A percentile compares a stretch with the other conserved stretches of the same genome.
phyloP scores from a whole-genome alignment of 2,329 filamentous ascomycete genomes.

The Cephalotrichum gorgonifer region DNA sequence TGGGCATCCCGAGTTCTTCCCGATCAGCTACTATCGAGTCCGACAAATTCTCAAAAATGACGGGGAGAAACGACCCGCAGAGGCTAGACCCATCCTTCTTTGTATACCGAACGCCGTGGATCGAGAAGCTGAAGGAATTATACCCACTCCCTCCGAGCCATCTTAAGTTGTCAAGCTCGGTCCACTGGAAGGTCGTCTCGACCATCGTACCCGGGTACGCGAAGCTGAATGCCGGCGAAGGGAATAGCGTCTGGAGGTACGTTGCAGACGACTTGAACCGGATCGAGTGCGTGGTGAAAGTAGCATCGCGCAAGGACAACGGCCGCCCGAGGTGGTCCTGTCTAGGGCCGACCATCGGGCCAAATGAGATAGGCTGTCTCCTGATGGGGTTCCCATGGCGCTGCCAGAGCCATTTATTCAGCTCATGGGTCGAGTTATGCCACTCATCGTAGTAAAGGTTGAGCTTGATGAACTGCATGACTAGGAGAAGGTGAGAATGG shows the following conservation, averaged over 20 bases:
- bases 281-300: conserved; percentile 33
- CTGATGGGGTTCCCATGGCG: conserved; percentile 5
- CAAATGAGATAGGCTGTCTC: conserved; percentile 13
- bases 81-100: conserved; percentile 36
- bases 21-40: conserved; percentile 50
- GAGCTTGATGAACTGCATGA: neutral
- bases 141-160: conserved; percentile 54
- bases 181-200: conserved; percentile 29
- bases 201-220: conserved; percentile 29
- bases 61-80: conserved; percentile 41
- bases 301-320: conserved; percentile 10
- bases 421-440: conserved; percentile 8
- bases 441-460: conserved; percentile 10
- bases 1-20: conserved; percentile 53
- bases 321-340: conserved; percentile 7
- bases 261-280: conserved; percentile 39
- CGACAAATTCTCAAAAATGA: conserved; percentile 46
- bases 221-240: conserved; percentile 29
- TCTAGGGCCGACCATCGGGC: conserved; percentile 12
- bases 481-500: neutral
- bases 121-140: conserved; percentile 46
- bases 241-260: conserved; percentile 35
- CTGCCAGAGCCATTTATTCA: conserved; percentile 10
- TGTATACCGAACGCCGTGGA: conserved; percentile 50
- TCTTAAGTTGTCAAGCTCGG: conserved; percentile 36